Conservation (phyloP, 768 basidiomycete genomes). For the Chlorophyllum brunneum region DNA sequence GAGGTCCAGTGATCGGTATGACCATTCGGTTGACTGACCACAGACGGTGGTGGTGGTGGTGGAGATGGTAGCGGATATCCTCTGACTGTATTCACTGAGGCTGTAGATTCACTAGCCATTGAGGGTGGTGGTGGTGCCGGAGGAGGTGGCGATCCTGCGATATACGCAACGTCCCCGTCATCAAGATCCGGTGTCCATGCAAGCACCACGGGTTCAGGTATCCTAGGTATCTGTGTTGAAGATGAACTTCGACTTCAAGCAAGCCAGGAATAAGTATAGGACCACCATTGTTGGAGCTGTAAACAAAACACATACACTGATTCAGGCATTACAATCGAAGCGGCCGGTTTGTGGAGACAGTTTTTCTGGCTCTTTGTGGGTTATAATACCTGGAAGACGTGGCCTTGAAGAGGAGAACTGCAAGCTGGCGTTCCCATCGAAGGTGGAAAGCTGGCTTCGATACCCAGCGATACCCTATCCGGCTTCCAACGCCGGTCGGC, state of each 20-base stretch:
- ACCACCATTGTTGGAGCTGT: neutral
- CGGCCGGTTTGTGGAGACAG: no score
- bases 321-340: neutral
- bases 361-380: neutral
- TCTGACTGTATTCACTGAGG: neutral
- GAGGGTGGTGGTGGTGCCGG: neutral
- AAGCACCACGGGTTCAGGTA: conserved; percentile 9
- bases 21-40: neutral
- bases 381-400: neutral
- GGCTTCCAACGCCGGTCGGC: no score
- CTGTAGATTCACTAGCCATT: neutral
- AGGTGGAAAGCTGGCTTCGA: neutral
- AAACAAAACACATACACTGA: neutral
- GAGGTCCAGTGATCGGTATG: neutral
- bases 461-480: neutral
- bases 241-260: neutral
- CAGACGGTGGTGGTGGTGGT: neutral
- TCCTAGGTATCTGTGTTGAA: conserved; percentile 5
- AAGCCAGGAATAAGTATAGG: neutral
- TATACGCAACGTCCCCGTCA: conserved; percentile 12
- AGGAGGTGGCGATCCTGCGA: conserved; percentile 5
- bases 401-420: neutral
- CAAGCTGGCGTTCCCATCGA: neutral
- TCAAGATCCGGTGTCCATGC: conserved; percentile 8
- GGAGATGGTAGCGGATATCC: neutral